Evolutionary conservation across 2,329 filamentous ascomycete species (phyloP).

Genomic region (Hawksworthiomyces lignivorus): DNA sequence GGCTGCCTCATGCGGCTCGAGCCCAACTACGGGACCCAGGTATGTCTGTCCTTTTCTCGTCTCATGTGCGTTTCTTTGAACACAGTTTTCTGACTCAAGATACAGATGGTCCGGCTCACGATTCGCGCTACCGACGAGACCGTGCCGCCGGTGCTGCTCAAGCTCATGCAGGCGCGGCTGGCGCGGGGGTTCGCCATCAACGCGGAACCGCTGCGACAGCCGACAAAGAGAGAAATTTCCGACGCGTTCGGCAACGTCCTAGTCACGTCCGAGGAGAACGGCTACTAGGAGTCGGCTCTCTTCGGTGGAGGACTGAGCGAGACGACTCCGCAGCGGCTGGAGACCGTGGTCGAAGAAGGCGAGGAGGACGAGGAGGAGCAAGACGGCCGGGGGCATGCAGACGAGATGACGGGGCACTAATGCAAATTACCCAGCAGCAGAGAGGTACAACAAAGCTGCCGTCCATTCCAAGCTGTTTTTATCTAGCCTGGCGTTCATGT

Average conservation of each 20-base stretch:
- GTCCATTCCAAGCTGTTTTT: slow-evolving; percentile 11
- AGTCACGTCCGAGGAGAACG: slow-evolving; percentile 27
- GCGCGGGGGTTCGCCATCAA: slow-evolving; percentile 42
- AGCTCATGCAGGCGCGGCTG: slow-evolving; percentile 80
- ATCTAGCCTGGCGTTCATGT: slow-evolving; percentile 9
- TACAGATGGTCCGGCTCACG: slow-evolving; percentile 88
- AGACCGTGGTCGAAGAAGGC: not conserved
- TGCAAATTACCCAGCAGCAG: not conserved
- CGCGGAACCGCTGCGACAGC: slow-evolving; percentile 31
- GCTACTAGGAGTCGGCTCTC: slow-evolving; percentile 6
- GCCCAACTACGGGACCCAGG: slow-evolving; percentile 86
- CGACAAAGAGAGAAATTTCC: slow-evolving; percentile 43
- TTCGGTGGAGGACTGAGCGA: not conserved
- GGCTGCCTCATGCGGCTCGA: slow-evolving; percentile 89
- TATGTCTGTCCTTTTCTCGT: slow-evolving; percentile 37
- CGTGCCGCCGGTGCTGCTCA: slow-evolving; percentile 72
- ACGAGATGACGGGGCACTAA: not conserved
- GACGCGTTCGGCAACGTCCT: slow-evolving; percentile 50
- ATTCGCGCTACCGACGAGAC: slow-evolving; percentile 88
- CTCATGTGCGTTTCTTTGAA: not conserved
- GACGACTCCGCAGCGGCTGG: not conserved
- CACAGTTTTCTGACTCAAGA: not conserved
- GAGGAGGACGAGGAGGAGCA: not conserved
- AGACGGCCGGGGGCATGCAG: not conserved
- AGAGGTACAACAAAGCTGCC: not conserved